A percentile compares a stretch with the other conserved stretches of the same genome.
phyloP scores from a whole-genome alignment of 1,139 yeast species.

The Lodderomyces theae region DNA sequence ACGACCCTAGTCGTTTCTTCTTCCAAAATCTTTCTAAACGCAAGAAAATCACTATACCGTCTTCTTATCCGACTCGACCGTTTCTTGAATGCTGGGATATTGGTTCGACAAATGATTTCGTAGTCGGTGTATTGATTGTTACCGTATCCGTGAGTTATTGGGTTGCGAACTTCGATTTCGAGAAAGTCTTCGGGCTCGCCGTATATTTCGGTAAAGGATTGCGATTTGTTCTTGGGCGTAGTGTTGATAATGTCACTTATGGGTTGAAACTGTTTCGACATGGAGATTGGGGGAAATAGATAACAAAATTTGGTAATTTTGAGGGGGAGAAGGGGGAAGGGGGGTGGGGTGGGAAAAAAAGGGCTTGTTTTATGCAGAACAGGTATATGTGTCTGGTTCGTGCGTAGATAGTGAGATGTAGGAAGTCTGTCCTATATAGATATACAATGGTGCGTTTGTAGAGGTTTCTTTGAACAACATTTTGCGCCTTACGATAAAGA shows the following conservation, averaged over 20 bases:
- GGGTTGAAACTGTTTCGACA: constrained; percentile 48
- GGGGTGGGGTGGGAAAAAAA: too few relatives aligned
- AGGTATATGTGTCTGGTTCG: too few relatives aligned
- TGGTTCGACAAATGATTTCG: constrained; percentile 82
- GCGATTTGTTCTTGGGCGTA: constrained; percentile 45
- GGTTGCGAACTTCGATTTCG: constrained; percentile 83
- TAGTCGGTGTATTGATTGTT: constrained; percentile 82
- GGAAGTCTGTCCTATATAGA: too few relatives aligned
- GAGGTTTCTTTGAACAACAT: too few relatives aligned
- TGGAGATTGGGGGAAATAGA: constrained; percentile 11
- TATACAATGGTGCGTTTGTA: too few relatives aligned
- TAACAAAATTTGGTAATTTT: too few relatives aligned
- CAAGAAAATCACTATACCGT: constrained; percentile 86
- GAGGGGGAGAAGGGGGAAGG: too few relatives aligned
- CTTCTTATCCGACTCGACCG: constrained; percentile 71
- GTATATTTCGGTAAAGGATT: constrained; percentile 77
- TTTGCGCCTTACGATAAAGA: too few relatives aligned
- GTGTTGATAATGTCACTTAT: constrained; percentile 44
- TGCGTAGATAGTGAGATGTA: too few relatives aligned
- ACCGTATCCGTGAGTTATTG: constrained; percentile 75
- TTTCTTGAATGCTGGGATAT: constrained; percentile 80
- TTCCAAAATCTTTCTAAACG: constrained; percentile 71
- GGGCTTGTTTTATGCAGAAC: too few relatives aligned
- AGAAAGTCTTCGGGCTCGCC: constrained; percentile 94
- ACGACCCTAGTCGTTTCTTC: constrained; percentile 74